Base-by-base conservation (phyloP, 176 grass and related monocot genomes). In the Eleusine coracana region DNA sequence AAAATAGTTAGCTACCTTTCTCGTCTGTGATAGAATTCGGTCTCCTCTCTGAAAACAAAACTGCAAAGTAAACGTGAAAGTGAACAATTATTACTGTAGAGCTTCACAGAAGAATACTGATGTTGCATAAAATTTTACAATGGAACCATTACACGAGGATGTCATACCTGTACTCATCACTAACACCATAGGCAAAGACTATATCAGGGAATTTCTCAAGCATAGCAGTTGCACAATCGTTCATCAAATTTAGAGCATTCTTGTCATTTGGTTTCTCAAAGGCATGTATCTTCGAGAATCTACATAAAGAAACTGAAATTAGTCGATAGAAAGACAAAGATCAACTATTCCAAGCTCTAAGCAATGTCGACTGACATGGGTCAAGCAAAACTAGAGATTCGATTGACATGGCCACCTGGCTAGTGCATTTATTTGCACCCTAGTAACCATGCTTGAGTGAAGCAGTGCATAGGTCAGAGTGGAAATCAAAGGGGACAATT, bases 161-260 rank as follows among this genome's bases (percentile, higher is more conserved):
- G 77, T 0, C 31, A 21, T 90, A 93, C 96, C 92, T 98, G 78
- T 95, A 98, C 72, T 98, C 96, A 70, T 95, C 90, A 82, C 92
- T 95, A 59, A 93, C 96, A 75, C 96, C 96, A 83, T 98, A 98
- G 69, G 95, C 92, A 88, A 95, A 98, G 42, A 93, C 88, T 82
- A 93, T 93, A 49, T 95, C 90, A 2, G 91, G 86, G 70, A 98
- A 98, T 31, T 91, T 88, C 31, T 91, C 82, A 0, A 98, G 88
- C 92, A 93, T 82, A 34, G 86, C 89, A 61, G 85, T 82, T 31
- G 95, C 88, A 82, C 95, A 98, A 13, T 66, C 65, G 10, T 92
- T 89, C 93, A 96, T 96, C 77, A 96, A 75, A 61, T 68, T 75
- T 63, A 92, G 69, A 81, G 93, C 93, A 50, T 75, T 87, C 75